These are phyloP conservation scores for Trebouxia sp. DNA, from an alignment of 139 green algal genomes.

Conservation along the genomic window DNA sequence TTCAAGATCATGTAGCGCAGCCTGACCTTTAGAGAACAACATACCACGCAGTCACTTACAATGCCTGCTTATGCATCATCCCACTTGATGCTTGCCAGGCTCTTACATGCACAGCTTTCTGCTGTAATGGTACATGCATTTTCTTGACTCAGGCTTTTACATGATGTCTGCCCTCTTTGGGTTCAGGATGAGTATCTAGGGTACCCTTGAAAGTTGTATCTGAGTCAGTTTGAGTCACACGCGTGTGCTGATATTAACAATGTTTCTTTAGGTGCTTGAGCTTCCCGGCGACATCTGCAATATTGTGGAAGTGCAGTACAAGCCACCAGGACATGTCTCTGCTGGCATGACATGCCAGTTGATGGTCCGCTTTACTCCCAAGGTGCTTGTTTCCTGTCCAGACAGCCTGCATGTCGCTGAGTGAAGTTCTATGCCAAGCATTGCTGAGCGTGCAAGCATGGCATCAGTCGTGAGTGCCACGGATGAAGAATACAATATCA, in stretches of 20 bases:
- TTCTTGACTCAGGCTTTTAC: too few relatives aligned
- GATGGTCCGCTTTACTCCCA: slow-evolving; percentile 60
- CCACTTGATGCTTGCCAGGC: not conserved
- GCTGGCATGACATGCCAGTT: slow-evolving; percentile 57
- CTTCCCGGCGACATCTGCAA: slow-evolving; percentile 45
- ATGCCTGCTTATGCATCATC: not conserved
- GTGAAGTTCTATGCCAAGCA: not conserved
- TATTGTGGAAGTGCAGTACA: slow-evolving; percentile 56
- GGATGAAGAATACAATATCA: too few relatives aligned
- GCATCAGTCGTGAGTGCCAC: too few relatives aligned
- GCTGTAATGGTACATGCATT: not conserved
- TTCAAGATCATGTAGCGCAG: too few relatives aligned
- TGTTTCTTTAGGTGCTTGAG: slow-evolving; percentile 38
- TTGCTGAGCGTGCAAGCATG: too few relatives aligned
- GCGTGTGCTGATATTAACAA: not conserved
- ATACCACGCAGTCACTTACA: not conserved
- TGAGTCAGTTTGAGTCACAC: too few relatives aligned
- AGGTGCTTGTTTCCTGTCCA: slow-evolving; percentile 15
- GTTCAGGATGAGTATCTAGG: too few relatives aligned
- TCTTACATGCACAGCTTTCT: not conserved
- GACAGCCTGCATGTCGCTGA: too few relatives aligned
- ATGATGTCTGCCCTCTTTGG: too few relatives aligned
- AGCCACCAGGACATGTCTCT: slow-evolving; percentile 58
- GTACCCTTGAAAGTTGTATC: too few relatives aligned
- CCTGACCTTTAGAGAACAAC: not conserved